Percentiles rank a stretch among this genome's conserved stretches.
phyloP scores from a whole-genome alignment of 2,329 filamentous ascomycete species.

The Claviceps sp. region DNA sequence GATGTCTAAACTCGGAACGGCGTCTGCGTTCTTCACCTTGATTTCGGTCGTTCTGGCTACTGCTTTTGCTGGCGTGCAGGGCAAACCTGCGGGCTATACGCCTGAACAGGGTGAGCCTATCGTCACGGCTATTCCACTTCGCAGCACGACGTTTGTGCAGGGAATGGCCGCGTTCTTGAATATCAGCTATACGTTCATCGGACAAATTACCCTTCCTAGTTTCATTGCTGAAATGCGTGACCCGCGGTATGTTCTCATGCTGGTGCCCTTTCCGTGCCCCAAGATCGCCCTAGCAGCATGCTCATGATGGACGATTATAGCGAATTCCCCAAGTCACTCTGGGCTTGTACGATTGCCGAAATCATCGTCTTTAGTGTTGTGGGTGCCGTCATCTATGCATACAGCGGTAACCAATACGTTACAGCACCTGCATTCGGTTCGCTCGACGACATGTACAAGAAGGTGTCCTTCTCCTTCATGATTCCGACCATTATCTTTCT shows the following conservation, averaged over 20 bases:
- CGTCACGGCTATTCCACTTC: conserved; percentile 53
- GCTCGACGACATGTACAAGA: conserved; percentile 66
- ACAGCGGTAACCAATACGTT: conserved; percentile 81
- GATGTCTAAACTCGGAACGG: conserved; percentile 64
- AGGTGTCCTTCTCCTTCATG: conserved; percentile 89
- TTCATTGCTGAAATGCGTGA: conserved; percentile 92
- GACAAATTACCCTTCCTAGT: conserved; percentile 83
- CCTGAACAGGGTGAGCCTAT: conserved; percentile 46
- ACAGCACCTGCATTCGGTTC: conserved; percentile 80
- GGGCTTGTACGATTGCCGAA: conserved; percentile 79
- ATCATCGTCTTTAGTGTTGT: conserved; percentile 76
- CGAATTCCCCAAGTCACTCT: conserved; percentile 88
- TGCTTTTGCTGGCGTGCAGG: conserved; percentile 67
- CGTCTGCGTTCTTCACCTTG: conserved; percentile 79
- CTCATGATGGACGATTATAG: conserved; percentile 27
- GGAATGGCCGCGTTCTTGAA: conserved; percentile 86
- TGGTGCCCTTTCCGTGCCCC: too few relatives aligned
- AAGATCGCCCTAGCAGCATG: too few relatives aligned
- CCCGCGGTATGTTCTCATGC: conserved; percentile 25
- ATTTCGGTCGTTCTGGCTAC: conserved; percentile 74
- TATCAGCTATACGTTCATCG: conserved; percentile 93
- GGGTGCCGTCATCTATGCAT: conserved; percentile 71
- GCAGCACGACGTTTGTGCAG: conserved; percentile 64
- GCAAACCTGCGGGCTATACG: conserved; percentile 56
- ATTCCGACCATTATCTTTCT: conserved; percentile 88